These are phyloP conservation scores for Phytophthora vignae DNA, from an alignment of 352 stramenopile genomes.

Conservation along the genomic window DNA sequence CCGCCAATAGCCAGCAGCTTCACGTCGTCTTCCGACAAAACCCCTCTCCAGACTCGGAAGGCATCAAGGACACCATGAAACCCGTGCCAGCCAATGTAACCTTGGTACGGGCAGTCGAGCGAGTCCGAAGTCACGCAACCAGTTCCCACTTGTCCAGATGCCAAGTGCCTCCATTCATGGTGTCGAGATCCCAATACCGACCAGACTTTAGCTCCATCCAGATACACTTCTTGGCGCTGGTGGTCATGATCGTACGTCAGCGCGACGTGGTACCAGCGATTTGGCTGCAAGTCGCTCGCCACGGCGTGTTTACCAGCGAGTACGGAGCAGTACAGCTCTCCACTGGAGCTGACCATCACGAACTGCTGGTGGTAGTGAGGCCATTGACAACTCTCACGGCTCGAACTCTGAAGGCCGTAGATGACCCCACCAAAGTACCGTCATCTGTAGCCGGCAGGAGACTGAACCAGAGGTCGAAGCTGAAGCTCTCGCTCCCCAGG, in stretches of 20 bases:
- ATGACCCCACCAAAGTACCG: not conserved
- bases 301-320: constrained; percentile 18
- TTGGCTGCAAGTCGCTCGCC: constrained; percentile 20
- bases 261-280: constrained; percentile 51
- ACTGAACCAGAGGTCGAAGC: not conserved
- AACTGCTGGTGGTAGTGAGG: constrained; percentile 30
- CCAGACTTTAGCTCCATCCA: constrained; percentile 21
- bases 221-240: constrained; percentile 21
- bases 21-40: too few relatives aligned
- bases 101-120: not conserved
- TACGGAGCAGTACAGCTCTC: constrained; percentile 44
- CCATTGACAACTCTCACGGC: not conserved
- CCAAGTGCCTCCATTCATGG: constrained; percentile 12
- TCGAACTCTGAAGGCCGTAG: not conserved
- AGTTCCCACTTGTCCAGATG: constrained; percentile 27
- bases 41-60: too few relatives aligned
- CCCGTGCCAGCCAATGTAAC: not conserved
- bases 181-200: not conserved
- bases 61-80: too few relatives aligned
- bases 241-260: constrained; percentile 34
- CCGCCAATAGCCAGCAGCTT: too few relatives aligned
- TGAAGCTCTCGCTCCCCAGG: constrained; percentile 1
- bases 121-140: constrained; percentile 24
- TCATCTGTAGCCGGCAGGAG: not conserved
- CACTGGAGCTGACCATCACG: constrained; percentile 27